Conservation (phyloP, 2,329 filamentous ascomycete genomes). For the Epichloe festucae region DNA sequence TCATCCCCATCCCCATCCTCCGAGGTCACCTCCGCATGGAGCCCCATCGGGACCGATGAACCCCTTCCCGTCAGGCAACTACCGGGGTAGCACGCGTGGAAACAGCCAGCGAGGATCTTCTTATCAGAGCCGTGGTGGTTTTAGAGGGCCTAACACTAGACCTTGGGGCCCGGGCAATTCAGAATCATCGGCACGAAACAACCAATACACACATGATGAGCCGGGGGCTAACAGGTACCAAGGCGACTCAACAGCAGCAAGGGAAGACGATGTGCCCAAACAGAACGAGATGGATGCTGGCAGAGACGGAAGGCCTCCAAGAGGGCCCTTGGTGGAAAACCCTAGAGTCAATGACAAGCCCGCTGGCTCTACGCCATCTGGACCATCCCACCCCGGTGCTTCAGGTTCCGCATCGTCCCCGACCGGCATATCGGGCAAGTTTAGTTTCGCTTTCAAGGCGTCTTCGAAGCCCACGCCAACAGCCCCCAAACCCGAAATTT, state of each 20-base stretch:
- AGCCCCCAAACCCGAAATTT: slow-evolving; percentile 51
- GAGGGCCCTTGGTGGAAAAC: background rate
- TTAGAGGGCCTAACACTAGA: slow-evolving; percentile 50
- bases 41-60: slow-evolving; percentile 45
- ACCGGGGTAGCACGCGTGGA: slow-evolving; percentile 16
- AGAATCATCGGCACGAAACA: slow-evolving; percentile 10
- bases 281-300: background rate
- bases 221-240: slow-evolving; percentile 9
- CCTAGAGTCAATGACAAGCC: background rate
- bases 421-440: slow-evolving; percentile 47
- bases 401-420: slow-evolving; percentile 37
- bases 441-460: slow-evolving; percentile 87
- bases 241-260: slow-evolving; percentile 3
- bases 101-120: slow-evolving; percentile 37
- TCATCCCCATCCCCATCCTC: slow-evolving; percentile 34
- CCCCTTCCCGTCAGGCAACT: slow-evolving; percentile 33
- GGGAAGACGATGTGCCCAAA: background rate
- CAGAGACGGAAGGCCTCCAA: background rate
- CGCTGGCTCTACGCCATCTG: background rate
- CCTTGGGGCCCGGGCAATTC: slow-evolving; percentile 50
- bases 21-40: slow-evolving; percentile 39
- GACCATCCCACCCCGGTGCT: background rate
- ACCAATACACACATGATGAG: slow-evolving; percentile 7
- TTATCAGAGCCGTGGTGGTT: slow-evolving; percentile 42
- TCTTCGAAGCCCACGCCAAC: slow-evolving; percentile 45